Evolutionary conservation across 306 rosid species (phyloP).

Genomic region (Pterocarpus macrocarpus): DNA sequence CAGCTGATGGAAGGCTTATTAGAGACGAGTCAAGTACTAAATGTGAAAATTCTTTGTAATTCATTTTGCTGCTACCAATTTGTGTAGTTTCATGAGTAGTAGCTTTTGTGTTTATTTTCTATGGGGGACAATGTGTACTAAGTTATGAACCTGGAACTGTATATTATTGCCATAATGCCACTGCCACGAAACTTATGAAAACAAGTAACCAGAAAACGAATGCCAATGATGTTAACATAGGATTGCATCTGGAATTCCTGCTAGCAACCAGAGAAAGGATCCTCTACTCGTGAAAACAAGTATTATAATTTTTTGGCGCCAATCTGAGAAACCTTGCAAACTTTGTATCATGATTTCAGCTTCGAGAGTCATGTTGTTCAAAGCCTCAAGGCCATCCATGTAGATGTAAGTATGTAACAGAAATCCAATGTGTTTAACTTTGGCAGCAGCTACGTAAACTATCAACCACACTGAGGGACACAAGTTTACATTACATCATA

Average conservation of each 20-base stretch:
- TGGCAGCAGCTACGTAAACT: not conserved
- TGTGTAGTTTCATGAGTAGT: conserved; percentile 39
- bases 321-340: no score
- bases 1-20: conserved; percentile 55
- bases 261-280: no score
- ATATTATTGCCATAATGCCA: not conserved
- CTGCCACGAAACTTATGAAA: not conserved
- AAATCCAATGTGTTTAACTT: not conserved
- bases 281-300: no score
- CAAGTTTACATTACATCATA: not conserved
- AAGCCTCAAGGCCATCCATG: no score
- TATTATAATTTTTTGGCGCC: no score
- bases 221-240: no score
- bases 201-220: no score
- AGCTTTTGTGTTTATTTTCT: not conserved
- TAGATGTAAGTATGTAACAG: not conserved
- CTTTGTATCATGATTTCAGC: no score
- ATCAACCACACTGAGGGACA: not conserved
- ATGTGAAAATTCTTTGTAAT: conserved; percentile 50
- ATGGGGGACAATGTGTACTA: not conserved
- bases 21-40: conserved; percentile 49
- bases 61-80: not conserved
- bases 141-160: conserved; percentile 24
- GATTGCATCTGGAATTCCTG: no score
- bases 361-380: no score